These are phyloP conservation scores for Sclerotinia glacialis DNA, from an alignment of 2,329 filamentous ascomycete species.

Conservation along the genomic window DNA sequence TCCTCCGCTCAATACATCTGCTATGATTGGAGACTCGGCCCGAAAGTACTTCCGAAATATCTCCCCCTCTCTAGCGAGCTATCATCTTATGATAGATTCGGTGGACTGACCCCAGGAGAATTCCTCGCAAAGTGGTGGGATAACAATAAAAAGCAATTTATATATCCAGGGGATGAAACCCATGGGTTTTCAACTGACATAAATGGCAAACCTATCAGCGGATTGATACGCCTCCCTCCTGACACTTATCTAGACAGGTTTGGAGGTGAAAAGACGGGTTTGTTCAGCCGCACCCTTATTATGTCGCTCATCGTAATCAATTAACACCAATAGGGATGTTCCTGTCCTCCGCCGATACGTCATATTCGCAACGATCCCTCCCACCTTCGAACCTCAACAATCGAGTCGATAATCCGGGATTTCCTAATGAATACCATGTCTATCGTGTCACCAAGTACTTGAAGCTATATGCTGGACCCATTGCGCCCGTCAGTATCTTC, in stretches of 20 bases:
- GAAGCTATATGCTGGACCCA: background rate
- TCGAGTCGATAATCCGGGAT: background rate
- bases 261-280: conserved; percentile 19
- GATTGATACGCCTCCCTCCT: background rate
- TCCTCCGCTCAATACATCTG: conserved; percentile 16
- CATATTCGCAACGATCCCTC: conserved; percentile 9
- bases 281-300: background rate
- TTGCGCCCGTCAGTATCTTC: conserved; percentile 7
- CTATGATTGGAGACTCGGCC: conserved; percentile 12
- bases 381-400: conserved; percentile 15
- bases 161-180: conserved; percentile 1
- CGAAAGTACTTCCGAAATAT: conserved; percentile 7
- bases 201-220: conserved; percentile 11
- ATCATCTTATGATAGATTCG: conserved; percentile 19
- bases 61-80: conserved; percentile 15
- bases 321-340: background rate
- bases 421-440: conserved; percentile 17
- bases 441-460: conserved; percentile 9
- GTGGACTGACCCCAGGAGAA: conserved; percentile 7
- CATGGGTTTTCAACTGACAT: conserved; percentile 13
- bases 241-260: conserved; percentile 16
- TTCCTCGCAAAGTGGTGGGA: conserved; percentile 18
- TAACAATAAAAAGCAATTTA: background rate
- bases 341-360: conserved; percentile 10
- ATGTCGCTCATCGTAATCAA: too few species aligned